phyloP scores from a whole-genome alignment of 148 eudicot species.

The Pharnaceum exiguum region DNA sequence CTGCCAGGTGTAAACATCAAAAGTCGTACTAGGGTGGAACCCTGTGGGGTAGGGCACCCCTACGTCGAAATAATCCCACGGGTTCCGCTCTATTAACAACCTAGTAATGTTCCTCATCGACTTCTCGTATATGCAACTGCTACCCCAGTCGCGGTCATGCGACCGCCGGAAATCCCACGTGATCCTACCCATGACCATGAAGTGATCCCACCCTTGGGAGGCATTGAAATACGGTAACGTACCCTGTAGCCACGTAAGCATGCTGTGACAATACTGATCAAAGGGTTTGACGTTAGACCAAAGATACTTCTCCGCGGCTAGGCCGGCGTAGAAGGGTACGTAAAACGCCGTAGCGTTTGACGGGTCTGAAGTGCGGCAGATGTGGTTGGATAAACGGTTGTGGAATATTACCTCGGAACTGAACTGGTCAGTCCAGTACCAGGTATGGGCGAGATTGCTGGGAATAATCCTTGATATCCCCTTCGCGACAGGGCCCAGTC shows the following conservation, averaged over 20 bases:
- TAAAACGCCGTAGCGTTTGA: slow-evolving; percentile 53
- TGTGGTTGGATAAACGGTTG: slow-evolving; percentile 31
- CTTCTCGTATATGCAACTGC: slow-evolving; percentile 41
- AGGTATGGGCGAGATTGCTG: slow-evolving; percentile 18
- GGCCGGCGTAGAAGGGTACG: slow-evolving; percentile 67
- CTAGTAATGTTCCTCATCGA: slow-evolving; percentile 55
- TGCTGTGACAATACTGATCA: slow-evolving; percentile 39
- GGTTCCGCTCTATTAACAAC: slow-evolving; percentile 47
- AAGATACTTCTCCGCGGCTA: slow-evolving; percentile 49
- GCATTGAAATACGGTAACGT: slow-evolving; percentile 32
- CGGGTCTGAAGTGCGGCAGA: slow-evolving; percentile 41
- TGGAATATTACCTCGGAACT: slow-evolving; percentile 40
- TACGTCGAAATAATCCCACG: slow-evolving; percentile 64
- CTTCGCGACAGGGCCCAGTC: slow-evolving; percentile 30
- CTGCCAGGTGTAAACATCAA: slow-evolving; percentile 45
- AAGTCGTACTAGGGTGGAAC: slow-evolving; percentile 46
- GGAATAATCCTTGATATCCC: slow-evolving; percentile 35
- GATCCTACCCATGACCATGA: slow-evolving; percentile 54
- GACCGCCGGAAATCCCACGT: slow-evolving; percentile 74
- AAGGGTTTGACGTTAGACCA: slow-evolving; percentile 35
- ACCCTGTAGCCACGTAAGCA: slow-evolving; percentile 48
- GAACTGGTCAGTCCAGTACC: slow-evolving; percentile 54
- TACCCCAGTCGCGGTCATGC: slow-evolving; percentile 45
- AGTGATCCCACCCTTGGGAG: slow-evolving; percentile 60
- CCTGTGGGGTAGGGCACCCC: slow-evolving; percentile 78